Conservation (phyloP, 441 rosid genomes). For the Isatis lusitanica region DNA sequence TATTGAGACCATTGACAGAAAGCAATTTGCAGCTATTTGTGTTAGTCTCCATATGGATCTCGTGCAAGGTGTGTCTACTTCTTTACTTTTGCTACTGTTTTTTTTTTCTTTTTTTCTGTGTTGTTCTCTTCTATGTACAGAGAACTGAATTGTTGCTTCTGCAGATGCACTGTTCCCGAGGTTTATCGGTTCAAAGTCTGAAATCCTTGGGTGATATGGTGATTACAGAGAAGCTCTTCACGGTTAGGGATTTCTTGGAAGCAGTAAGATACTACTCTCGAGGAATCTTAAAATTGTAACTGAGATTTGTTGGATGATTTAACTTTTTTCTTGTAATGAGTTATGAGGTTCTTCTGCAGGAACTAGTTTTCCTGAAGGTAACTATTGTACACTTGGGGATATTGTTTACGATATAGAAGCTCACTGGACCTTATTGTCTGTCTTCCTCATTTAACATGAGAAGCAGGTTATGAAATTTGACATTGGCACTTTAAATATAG, state of each 20-base stretch:
- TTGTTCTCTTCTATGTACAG: constrained; percentile 4
- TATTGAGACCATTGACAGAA: constrained; percentile 58
- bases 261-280: constrained; percentile 51
- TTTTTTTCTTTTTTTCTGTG: neutral
- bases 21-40: constrained; percentile 76
- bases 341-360: constrained; percentile 43
- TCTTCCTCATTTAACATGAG: constrained; percentile 13
- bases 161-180: constrained; percentile 64
- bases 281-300: neutral
- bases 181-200: constrained; percentile 49
- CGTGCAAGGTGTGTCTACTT: constrained; percentile 54
- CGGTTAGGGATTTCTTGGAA: constrained; percentile 61
- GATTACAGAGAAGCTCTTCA: constrained; percentile 67
- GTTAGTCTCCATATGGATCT: constrained; percentile 70
- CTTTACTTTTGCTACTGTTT: neutral
- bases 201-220: constrained; percentile 55
- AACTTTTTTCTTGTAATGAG: neutral
- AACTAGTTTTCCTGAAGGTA: constrained; percentile 75
- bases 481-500: constrained; percentile 58
- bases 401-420: neutral
- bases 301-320: neutral
- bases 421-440: constrained; percentile 5
- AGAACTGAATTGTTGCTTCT: constrained; percentile 14
- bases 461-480: constrained; percentile 66
- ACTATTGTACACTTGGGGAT: neutral